These are phyloP conservation scores for Juglanconis sp. DNA, from an alignment of 2,329 filamentous ascomycete genomes.

Conservation along the genomic window DNA sequence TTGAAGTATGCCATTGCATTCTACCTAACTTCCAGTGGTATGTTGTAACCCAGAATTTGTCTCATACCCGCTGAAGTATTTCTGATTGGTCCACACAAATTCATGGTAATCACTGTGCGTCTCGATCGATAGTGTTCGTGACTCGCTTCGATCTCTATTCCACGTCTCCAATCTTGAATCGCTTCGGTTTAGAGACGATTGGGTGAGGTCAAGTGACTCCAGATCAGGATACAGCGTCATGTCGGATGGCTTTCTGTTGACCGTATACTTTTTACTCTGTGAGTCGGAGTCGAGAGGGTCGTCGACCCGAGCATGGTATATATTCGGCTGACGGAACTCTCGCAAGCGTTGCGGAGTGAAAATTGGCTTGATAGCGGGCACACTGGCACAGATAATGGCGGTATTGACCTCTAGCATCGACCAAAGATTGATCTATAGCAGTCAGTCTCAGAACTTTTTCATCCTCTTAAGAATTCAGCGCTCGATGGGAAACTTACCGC, in stretches of 20 bases:
- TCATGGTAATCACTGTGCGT: no score
- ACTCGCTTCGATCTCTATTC: background rate
- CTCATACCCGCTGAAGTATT: no score
- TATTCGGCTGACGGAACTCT: background rate
- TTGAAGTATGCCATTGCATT: no score
- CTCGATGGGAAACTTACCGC: slow-evolving; percentile 1
- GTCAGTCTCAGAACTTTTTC: background rate
- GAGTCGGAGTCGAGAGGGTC: background rate
- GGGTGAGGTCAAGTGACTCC: background rate
- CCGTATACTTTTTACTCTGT: background rate
- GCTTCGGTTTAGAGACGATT: background rate
- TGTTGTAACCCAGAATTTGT: no score
- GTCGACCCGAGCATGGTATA: background rate
- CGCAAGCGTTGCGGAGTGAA: slow-evolving; percentile 25
- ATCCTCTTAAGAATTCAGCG: no score
- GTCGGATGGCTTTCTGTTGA: background rate
- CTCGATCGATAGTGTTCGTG: background rate
- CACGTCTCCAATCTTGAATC: background rate
- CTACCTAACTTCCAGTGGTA: no score
- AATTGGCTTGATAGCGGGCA: slow-evolving; percentile 48
- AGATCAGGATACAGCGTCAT: background rate
- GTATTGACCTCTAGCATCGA: slow-evolving; percentile 47
- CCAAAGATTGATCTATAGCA: slow-evolving; percentile 37
- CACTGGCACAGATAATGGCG: slow-evolving; percentile 47
- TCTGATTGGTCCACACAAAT: no score